Conservation (phyloP, 495 filamentous ascomycete species). For the Tuber aestivum region DNA sequence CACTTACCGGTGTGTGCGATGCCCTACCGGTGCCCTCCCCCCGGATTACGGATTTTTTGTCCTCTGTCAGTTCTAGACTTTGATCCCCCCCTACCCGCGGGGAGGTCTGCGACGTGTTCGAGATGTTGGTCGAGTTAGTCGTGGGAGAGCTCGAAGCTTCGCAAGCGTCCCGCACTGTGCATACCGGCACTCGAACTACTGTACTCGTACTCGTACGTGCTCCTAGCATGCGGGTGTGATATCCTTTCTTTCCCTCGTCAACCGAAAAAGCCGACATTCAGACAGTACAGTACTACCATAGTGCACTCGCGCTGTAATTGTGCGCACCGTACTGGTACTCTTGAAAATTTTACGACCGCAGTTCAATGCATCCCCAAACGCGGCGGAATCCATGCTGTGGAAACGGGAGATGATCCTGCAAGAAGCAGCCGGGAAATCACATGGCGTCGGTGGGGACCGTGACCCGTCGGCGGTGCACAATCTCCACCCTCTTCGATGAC, state of each 20-base stretch:
- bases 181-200: background rate
- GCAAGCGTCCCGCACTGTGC: background rate
- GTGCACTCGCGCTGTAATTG: background rate
- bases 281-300: background rate
- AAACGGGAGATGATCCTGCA: constrained; percentile 1
- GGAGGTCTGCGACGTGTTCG: background rate
- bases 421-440: background rate
- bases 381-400: background rate
- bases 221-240: background rate
- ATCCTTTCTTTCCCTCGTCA: background rate
- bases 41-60: background rate
- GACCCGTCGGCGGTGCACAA: background rate
- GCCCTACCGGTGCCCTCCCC: background rate
- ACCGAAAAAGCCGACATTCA: background rate
- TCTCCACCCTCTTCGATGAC: background rate
- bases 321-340: background rate
- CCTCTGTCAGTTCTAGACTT: background rate
- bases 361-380: background rate
- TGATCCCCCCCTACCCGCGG: background rate
- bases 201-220: too few species aligned
- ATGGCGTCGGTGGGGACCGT: background rate
- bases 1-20: background rate
- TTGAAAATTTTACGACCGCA: background rate
- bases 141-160: background rate
- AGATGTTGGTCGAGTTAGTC: background rate